phyloP scores from a whole-genome alignment of 169 alveolate species.

The Eimeria necatrix region DNA sequence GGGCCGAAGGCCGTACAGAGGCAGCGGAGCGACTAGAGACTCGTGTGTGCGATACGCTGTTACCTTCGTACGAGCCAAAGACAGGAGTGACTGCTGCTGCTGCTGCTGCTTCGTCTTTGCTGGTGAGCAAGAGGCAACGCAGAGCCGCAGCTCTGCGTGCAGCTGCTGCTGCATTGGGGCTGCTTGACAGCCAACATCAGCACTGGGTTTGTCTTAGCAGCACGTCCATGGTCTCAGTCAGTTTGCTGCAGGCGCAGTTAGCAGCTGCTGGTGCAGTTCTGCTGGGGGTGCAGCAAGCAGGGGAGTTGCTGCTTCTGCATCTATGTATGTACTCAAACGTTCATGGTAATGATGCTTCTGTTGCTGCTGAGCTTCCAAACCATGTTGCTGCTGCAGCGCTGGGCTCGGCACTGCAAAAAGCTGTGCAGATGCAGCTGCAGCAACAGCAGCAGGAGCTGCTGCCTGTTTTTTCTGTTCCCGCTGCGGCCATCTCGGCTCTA shows the following conservation, averaged over 20 bases:
- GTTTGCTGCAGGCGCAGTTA: constrained; percentile 59
- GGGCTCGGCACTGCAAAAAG: not conserved
- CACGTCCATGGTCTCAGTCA: constrained; percentile 37
- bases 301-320: constrained; percentile 47
- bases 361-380: not conserved
- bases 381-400: not conserved
- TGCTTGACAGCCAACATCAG: constrained; percentile 47
- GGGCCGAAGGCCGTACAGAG: constrained; percentile 51
- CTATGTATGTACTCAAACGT: constrained; percentile 1
- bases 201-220: constrained; percentile 63
- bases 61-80: not conserved
- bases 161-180: constrained; percentile 64
- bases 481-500: not conserved
- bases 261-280: constrained; percentile 31
- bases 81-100: not conserved
- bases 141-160: constrained; percentile 50
- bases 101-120: not conserved
- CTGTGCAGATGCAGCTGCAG: constrained; percentile 33
- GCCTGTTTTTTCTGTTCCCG: constrained; percentile 13
- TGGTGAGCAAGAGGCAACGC: too few species aligned
- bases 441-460: constrained; percentile 51
- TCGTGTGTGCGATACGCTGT: constrained; percentile 6
- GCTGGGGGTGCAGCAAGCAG: constrained; percentile 48
- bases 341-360: not conserved
- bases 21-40: constrained; percentile 49